These are phyloP conservation scores for Ceratocystis papillata DNA, from an alignment of 2,329 filamentous ascomycete species.

Conservation along the genomic window DNA sequence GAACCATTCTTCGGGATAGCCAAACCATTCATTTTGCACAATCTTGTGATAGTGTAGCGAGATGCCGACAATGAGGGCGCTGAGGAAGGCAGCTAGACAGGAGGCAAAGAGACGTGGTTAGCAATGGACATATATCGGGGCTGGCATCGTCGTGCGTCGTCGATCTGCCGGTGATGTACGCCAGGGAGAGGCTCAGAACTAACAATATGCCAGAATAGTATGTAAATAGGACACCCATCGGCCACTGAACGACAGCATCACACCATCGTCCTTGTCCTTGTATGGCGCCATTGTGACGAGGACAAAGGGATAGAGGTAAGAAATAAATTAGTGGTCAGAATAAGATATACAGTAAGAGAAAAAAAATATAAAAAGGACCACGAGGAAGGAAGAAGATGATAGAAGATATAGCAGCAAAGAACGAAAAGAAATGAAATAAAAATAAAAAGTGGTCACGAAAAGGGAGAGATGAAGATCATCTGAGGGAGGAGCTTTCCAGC, in stretches of 20 bases:
- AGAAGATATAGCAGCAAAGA: conserved; percentile 12
- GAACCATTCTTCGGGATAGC: conserved; percentile 92
- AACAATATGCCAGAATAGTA: conserved; percentile 72
- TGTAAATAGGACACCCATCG: conserved; percentile 86
- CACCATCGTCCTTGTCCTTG: conserved; percentile 55
- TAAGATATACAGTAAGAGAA: not conserved
- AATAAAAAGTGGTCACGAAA: conserved; percentile 15
- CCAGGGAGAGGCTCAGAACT: conserved; percentile 29
- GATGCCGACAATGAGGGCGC: conserved; percentile 70
- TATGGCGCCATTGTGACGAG: conserved; percentile 39
- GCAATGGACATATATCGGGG: not conserved
- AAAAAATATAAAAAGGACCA: not conserved
- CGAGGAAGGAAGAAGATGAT: not conserved
- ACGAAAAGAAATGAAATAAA: conserved; percentile 19
- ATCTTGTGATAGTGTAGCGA: conserved; percentile 91
- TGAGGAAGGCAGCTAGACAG: conserved; percentile 63
- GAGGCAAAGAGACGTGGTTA: conserved; percentile 10
- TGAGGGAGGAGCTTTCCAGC: not conserved
- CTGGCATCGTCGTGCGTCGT: not conserved
- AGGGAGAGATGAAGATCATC: conserved; percentile 10
- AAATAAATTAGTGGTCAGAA: conserved; percentile 2
- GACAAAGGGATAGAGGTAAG: not conserved
- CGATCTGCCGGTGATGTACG: not conserved
- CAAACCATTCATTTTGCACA: conserved; percentile 91
- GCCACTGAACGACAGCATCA: conserved; percentile 59